A percentile compares a stretch with the other conserved stretches of the same genome.
phyloP scores from a whole-genome alignment of 2,329 filamentous ascomycete genomes.

The Myriosclerotinia scirpicola region DNA sequence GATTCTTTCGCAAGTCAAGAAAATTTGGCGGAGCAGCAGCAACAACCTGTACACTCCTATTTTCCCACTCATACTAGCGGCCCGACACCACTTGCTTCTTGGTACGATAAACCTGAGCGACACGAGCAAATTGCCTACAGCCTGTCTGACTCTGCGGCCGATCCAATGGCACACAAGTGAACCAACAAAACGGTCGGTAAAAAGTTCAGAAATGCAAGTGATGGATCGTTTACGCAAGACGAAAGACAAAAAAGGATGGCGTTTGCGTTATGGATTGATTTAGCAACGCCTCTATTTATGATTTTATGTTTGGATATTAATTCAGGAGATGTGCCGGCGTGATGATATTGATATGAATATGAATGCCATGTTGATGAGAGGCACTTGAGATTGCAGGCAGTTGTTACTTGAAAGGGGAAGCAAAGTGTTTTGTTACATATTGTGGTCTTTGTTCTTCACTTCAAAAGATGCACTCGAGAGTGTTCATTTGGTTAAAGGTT shows the following conservation, averaged over 20 bases:
- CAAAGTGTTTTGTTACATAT: neutral
- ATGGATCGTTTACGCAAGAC: neutral
- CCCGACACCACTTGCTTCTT: neutral
- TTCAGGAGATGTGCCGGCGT: neutral
- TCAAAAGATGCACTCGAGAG: neutral
- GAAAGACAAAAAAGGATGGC: neutral
- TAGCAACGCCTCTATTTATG: neutral
- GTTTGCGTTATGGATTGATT: neutral
- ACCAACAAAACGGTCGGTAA: neutral
- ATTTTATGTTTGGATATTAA: neutral
- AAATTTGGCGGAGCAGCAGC: neutral
- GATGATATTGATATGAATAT: neutral
- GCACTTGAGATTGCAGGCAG: neutral
- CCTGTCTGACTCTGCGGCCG: neutral
- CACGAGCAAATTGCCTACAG: constrained; percentile 6
- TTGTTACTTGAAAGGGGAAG: neutral
- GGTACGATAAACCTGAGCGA: constrained; percentile 1
- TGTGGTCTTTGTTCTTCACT: neutral
- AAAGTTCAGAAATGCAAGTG: neutral
- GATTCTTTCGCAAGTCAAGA: neutral
- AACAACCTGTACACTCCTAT: neutral
- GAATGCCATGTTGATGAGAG: neutral
- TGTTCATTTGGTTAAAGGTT: neutral
- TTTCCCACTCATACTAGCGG: neutral
- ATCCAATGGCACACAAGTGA: neutral